Percentiles rank a stretch among this genome's conserved stretches.
These are phyloP conservation scores for Kurtzmaniella quercitrusa DNA, from an alignment of 1,139 yeast species.

Conservation along the genomic window DNA sequence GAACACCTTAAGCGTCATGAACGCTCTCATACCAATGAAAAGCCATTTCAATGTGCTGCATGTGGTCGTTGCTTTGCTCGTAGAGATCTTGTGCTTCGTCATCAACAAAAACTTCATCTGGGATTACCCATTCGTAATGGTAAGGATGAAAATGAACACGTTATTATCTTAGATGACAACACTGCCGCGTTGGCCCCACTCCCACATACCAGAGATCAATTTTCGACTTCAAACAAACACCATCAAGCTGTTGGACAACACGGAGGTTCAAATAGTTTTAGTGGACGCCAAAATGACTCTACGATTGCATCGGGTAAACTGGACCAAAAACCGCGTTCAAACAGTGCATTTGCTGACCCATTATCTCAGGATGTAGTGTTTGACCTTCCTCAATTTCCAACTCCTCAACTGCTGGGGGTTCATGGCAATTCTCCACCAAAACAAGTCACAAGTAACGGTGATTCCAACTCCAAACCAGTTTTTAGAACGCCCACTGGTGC, in stretches of 20 bases:
- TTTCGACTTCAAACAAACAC: slow-evolving; percentile 5
- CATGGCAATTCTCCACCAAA: slow-evolving; percentile 1
- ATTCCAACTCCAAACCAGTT: background rate
- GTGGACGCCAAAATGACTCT: background rate
- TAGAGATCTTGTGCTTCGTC: slow-evolving; percentile 45
- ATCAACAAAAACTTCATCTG: slow-evolving; percentile 41
- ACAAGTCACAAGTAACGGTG: background rate
- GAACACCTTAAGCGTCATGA: slow-evolving; percentile 32
- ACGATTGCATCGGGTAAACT: background rate
- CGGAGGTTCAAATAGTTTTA: background rate
- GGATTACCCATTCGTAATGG: slow-evolving; percentile 15
- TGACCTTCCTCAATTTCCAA: background rate
- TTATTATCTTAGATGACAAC: slow-evolving; percentile 41
- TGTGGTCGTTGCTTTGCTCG: slow-evolving; percentile 50
- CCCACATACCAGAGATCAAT: slow-evolving; percentile 18
- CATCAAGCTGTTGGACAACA: too few relatives aligned
- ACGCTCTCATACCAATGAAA: slow-evolving; percentile 31
- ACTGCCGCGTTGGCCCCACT: slow-evolving; percentile 44
- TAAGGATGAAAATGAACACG: slow-evolving; percentile 28
- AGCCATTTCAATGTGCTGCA: slow-evolving; percentile 44
- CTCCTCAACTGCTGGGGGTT: slow-evolving; percentile 1
- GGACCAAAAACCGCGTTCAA: background rate
- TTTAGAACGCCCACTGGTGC: slow-evolving; percentile 1
- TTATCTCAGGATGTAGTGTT: background rate
- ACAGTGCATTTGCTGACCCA: background rate